Conservation (phyloP, 768 basidiomycete species). For the Calocybe indica region DNA sequence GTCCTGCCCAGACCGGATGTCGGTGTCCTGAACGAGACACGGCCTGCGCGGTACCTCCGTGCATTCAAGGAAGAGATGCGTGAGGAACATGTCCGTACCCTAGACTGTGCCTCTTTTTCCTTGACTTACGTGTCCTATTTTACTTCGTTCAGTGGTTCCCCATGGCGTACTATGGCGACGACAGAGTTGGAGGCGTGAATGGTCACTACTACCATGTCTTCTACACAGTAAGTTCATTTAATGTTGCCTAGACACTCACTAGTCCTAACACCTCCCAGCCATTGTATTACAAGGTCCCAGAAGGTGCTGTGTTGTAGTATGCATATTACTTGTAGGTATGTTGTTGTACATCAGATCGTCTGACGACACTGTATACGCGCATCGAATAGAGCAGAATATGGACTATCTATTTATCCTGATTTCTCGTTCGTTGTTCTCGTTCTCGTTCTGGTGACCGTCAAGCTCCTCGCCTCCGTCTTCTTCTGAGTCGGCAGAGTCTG, state of each 20-base stretch:
- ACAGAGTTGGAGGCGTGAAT: slow-evolving; percentile 49
- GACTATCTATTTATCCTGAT: too few species aligned
- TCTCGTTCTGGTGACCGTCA: slow-evolving; percentile 9
- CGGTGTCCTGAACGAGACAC: slow-evolving; percentile 49
- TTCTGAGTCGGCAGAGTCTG: slow-evolving; percentile 14
- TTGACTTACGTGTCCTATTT: not conserved
- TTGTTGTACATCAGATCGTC: too few species aligned
- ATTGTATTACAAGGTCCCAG: slow-evolving; percentile 48
- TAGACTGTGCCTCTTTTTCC: not conserved
- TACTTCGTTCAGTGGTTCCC: slow-evolving; percentile 61
- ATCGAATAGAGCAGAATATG: too few species aligned
- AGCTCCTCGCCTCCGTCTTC: slow-evolving; percentile 12
- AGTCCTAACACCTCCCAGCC: slow-evolving; percentile 25
- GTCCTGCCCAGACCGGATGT: slow-evolving; percentile 58
- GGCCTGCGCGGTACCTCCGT: slow-evolving; percentile 61
- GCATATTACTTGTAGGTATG: too few species aligned
- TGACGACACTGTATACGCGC: too few species aligned
- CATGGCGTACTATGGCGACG: slow-evolving; percentile 58
- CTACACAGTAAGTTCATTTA: slow-evolving; percentile 42
- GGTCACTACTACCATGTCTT: slow-evolving; percentile 80
- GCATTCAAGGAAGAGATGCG: slow-evolving; percentile 62
- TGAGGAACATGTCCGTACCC: slow-evolving; percentile 48
- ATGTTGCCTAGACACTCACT: not conserved
- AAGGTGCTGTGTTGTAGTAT: slow-evolving; percentile 32
- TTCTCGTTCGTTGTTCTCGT: slow-evolving; percentile 4